Evolutionary conservation across 495 filamentous ascomycete species (phyloP).

Genomic region (Aspergillus sclerotioniger): DNA sequence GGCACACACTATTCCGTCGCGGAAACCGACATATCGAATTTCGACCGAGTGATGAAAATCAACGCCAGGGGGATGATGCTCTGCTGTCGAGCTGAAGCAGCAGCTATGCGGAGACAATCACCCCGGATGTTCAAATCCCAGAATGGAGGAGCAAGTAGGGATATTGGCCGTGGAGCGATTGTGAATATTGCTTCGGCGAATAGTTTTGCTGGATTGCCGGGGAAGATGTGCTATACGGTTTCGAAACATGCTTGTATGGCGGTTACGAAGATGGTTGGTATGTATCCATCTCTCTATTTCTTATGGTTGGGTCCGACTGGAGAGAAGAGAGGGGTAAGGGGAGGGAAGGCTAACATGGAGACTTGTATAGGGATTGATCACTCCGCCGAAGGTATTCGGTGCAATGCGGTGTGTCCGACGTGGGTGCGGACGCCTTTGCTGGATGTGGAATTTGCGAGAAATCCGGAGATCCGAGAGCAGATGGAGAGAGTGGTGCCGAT

Average conservation of each 20-base stretch:
- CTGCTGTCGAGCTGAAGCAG: no score
- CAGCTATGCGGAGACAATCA: not conserved
- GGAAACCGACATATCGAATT: no score
- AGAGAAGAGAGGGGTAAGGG: no score
- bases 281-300: not conserved
- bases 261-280: not conserved
- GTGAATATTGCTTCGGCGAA: constrained; percentile 1
- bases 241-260: constrained; percentile 6
- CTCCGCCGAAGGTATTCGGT: no score
- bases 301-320: no score
- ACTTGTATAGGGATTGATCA: no score
- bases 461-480: no score
- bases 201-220: not conserved
- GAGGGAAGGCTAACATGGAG: no score
- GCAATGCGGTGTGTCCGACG: not conserved
- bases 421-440: not conserved
- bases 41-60: no score
- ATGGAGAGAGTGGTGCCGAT: not conserved
- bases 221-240: not conserved
- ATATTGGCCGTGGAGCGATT: not conserved
- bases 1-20: no score
- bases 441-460: not conserved
- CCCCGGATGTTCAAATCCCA: not conserved
- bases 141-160: not conserved
- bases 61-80: no score